Conservation (phyloP, 2,329 filamentous ascomycete species). For the Alternaria triticina region DNA sequence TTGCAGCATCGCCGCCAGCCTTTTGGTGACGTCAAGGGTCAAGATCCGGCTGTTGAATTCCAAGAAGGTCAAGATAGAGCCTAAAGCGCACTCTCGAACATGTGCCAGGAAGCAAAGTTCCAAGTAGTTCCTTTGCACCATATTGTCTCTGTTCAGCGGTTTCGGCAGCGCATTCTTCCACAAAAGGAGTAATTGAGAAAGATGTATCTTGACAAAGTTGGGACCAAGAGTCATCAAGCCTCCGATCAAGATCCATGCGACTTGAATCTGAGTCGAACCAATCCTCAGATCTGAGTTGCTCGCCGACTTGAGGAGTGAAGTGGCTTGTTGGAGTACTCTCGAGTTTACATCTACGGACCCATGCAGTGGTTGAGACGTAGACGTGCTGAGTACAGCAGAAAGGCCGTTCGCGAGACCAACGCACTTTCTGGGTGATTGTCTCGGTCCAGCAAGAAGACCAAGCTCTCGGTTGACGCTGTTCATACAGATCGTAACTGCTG, state of each 20-base stretch:
- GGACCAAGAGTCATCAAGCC: constrained; percentile 95
- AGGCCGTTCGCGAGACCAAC: constrained; percentile 91
- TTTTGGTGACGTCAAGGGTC: constrained; percentile 91
- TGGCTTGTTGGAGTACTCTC: constrained; percentile 87
- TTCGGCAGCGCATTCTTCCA: constrained; percentile 98
- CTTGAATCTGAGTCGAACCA: constrained; percentile 93
- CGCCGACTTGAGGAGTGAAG: constrained; percentile 88
- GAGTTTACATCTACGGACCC: constrained; percentile 96
- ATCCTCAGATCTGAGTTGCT: constrained; percentile 88
- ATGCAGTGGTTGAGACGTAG: constrained; percentile 84
- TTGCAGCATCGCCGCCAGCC: constrained; percentile 92
- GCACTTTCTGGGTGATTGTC: constrained; percentile 82
- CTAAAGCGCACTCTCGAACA: constrained; percentile 91
- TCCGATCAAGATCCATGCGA: constrained; percentile 96
- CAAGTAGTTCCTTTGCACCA: constrained; percentile 78
- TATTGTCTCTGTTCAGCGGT: constrained; percentile 90
- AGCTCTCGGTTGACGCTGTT: constrained; percentile 91
- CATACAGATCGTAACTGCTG: constrained; percentile 93
- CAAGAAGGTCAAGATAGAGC: constrained; percentile 88
- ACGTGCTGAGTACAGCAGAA: constrained; percentile 88
- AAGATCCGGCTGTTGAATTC: constrained; percentile 91
- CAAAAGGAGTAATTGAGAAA: constrained; percentile 88
- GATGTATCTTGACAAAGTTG: constrained; percentile 98
- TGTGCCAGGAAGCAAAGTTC: constrained; percentile 94
- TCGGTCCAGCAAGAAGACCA: constrained; percentile 73